Evolutionary conservation across 768 basidiomycete species (phyloP), one percentile per base, ranked within the genome.

Genomic region (Sporobolomyces roseus): DNA sequence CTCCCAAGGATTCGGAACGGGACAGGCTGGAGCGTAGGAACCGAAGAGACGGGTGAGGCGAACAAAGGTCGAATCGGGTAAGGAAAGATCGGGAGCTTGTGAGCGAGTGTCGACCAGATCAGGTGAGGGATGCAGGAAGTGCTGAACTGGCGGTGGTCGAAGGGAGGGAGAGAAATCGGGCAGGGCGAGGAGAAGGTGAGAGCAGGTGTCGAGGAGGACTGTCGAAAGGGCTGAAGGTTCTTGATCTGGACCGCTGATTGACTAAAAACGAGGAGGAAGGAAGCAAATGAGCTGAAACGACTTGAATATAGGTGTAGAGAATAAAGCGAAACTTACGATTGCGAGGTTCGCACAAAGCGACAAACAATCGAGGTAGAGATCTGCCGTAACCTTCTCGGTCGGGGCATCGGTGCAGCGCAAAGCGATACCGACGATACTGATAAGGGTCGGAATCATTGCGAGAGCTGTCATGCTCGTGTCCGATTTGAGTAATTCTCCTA

Each of bases 1-100:
- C 32, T 72, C 71, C 71, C 71, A 72, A 1, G 71, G 66, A 27
- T 72, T 72, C 13, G 62, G 63, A 12, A 66, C 55, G 14, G 30
- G 29, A 4, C 32, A 38, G 0, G 53, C 4, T 0, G 63, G 66
- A 1, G 49, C 8, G n/a, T 32, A 48, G 1, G 54, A 38, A 5
- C 71, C 71, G 54, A 72, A 68, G 41, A 72, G 63, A 7, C 53
- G 63, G 3, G 54, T 59, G 16, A 72, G 66, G 23, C 71, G 66
- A 14, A 51, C 45, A 30, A 68, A 54, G 25, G 60, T 65, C 35
- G 59, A 19, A 50, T 72, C 60, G 33, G 66, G 63, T 23, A 65
- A 23, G 50, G 48, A 48, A 2, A 32, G 33, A 25, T 72, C 63
- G 23, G 35, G n/a, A 14, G 38, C 0, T 33, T 27, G 29, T 27